Conservation (phyloP, 805 yeast species). For the Hagleromyces aurorensis region DNA sequence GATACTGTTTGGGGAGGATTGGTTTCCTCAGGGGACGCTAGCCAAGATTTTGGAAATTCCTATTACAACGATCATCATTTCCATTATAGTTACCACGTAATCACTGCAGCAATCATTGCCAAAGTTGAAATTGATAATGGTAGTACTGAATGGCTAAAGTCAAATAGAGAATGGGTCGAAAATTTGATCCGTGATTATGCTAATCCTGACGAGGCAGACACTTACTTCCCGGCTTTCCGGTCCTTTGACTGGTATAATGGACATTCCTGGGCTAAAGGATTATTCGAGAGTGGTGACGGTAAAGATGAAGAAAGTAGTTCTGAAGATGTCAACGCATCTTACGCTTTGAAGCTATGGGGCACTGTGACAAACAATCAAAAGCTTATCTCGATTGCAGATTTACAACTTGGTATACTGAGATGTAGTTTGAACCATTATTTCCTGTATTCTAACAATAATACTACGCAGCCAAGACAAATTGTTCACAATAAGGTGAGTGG, state of each 20-base stretch:
- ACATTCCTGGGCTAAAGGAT: slow-evolving; percentile 73
- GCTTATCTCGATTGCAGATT: slow-evolving; percentile 46
- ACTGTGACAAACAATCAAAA: slow-evolving; percentile 43
- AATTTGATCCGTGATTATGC: slow-evolving; percentile 60
- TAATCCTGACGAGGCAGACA: slow-evolving; percentile 47
- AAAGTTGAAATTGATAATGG: slow-evolving; percentile 43
- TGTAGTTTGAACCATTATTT: slow-evolving; percentile 48
- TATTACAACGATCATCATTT: slow-evolving; percentile 71
- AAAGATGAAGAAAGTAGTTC: slow-evolving; percentile 68
- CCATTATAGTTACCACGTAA: slow-evolving; percentile 68
- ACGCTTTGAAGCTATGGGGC: slow-evolving; percentile 63
- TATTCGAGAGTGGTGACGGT: slow-evolving; percentile 64
- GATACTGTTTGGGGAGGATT: slow-evolving; percentile 76
- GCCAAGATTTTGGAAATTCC: slow-evolving; percentile 66
- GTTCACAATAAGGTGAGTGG: slow-evolving; percentile 64
- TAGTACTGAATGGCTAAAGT: slow-evolving; percentile 46
- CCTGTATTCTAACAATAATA: slow-evolving; percentile 46
- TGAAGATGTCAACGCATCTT: slow-evolving; percentile 66
- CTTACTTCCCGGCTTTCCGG: slow-evolving; percentile 56
- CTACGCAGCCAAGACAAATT: slow-evolving; percentile 46
- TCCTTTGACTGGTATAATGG: slow-evolving; percentile 72
- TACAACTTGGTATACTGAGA: slow-evolving; percentile 54
- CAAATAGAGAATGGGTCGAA: slow-evolving; percentile 45
- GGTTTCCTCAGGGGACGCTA: slow-evolving; percentile 53
- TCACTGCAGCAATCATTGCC: slow-evolving; percentile 59